Evolutionary conservation across 768 basidiomycete genomes (phyloP).

Genomic region (Asterophora lycoperdoides): DNA sequence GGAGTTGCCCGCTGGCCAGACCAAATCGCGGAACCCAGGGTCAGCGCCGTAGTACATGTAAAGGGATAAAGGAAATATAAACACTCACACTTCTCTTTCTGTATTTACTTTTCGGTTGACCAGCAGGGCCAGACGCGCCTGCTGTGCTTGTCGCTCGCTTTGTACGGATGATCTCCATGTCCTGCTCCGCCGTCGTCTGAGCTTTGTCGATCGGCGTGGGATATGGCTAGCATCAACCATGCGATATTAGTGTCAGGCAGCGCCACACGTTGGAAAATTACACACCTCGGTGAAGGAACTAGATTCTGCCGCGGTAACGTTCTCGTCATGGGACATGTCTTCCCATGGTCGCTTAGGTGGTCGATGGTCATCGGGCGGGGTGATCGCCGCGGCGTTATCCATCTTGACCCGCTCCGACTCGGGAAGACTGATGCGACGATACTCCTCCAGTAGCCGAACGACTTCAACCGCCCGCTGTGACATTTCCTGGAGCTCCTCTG

Average conservation of each 20-base stretch:
- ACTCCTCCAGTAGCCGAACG: constrained; percentile 62
- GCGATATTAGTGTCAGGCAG: neutral
- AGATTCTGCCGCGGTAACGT: constrained; percentile 20
- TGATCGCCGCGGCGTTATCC: constrained; percentile 25
- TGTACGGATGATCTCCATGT: constrained; percentile 80
- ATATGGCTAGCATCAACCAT: constrained; percentile 21
- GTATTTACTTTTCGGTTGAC: constrained; percentile 74
- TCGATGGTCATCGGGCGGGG: constrained; percentile 46
- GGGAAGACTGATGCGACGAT: constrained; percentile 40
- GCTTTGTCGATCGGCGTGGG: constrained; percentile 32
- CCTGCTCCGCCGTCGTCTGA: constrained; percentile 69
- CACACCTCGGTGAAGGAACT: constrained; percentile 32
- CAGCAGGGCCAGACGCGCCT: constrained; percentile 43
- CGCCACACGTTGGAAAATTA: neutral
- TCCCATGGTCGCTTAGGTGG: constrained; percentile 81
- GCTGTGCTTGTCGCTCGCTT: constrained; percentile 74
- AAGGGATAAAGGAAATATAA: constrained; percentile 4
- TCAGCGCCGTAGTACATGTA: constrained; percentile 12
- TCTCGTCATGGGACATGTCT: constrained; percentile 53
- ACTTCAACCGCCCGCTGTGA: constrained; percentile 60
- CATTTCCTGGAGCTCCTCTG: constrained; percentile 67
- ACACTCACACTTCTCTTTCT: constrained; percentile 77
- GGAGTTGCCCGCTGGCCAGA: constrained; percentile 71
- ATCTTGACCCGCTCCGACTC: constrained; percentile 33
- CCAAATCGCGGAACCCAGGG: constrained; percentile 26